phyloP scores from a whole-genome alignment of 371 early-diverging fungal genomes.

The Mortierella sp. region DNA sequence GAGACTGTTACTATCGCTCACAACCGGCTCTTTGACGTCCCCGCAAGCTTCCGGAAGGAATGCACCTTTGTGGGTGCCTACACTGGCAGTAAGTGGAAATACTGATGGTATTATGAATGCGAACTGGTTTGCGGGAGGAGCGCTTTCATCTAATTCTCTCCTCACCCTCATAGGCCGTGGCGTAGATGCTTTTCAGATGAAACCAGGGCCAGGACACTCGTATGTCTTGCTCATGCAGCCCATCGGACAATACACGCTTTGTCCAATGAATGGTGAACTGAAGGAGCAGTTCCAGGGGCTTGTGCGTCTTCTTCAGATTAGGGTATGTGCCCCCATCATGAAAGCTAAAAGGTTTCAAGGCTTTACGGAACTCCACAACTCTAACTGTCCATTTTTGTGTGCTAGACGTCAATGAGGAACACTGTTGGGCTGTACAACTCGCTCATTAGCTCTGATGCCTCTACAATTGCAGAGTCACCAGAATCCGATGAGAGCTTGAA shows the following conservation, averaged over 20 bases:
- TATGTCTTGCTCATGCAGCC: slow-evolving; percentile 27
- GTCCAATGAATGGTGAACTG: slow-evolving; percentile 19
- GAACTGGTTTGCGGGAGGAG: neutral
- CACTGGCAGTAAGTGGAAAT: slow-evolving; percentile 26
- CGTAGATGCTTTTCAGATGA: too few relatives aligned
- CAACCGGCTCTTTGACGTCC: slow-evolving; percentile 9
- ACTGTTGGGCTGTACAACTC: slow-evolving; percentile 23
- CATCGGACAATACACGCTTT: slow-evolving; percentile 16
- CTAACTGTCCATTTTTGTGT: slow-evolving; percentile 27
- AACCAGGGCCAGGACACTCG: slow-evolving; percentile 22
- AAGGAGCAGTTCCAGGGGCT: slow-evolving; percentile 23
- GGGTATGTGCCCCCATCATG: slow-evolving; percentile 12
- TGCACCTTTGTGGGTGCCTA: slow-evolving; percentile 20
- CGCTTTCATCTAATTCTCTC: neutral
- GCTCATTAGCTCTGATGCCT: slow-evolving; percentile 20
- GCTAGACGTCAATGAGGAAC: slow-evolving; percentile 19
- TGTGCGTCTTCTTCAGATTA: slow-evolving; percentile 22
- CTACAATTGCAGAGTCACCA: slow-evolving; percentile 7
- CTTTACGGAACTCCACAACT: slow-evolving; percentile 17
- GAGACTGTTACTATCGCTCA: slow-evolving; percentile 21
- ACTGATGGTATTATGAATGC: too few relatives aligned
- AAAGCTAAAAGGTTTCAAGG: slow-evolving; percentile 19
- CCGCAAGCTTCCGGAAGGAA: neutral
- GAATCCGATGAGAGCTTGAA: slow-evolving; percentile 17
- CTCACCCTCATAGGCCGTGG: neutral